A percentile compares a stretch with the other conserved stretches of the same genome.
Evolutionary conservation across 73 alveolate species (phyloP).

Genomic region (Blepharisma japonicum): DNA sequence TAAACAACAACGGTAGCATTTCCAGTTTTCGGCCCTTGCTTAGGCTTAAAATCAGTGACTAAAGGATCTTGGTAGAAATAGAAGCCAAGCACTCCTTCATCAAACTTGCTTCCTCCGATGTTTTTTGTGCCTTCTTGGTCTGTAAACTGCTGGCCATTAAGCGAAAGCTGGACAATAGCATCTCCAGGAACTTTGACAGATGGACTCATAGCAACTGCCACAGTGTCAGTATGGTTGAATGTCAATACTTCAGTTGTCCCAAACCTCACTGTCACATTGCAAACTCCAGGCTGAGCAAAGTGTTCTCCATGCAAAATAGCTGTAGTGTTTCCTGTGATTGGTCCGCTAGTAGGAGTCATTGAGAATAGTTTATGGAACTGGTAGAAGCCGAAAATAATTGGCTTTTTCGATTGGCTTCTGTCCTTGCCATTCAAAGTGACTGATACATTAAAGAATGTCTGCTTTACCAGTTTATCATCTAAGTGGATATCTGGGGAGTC

Average conservation of each 20-base stretch:
- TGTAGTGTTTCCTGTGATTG: conserved; percentile 83
- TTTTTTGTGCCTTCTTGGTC: conserved; percentile 53
- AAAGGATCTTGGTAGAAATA: conserved; percentile 76
- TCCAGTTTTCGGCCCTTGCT: conserved; percentile 81
- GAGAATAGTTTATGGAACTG: conserved; percentile 5
- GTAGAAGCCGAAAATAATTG: conserved; percentile 7
- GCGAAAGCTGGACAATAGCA: conserved; percentile 79
- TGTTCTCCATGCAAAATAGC: conserved; percentile 73
- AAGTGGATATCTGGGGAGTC: conserved; percentile 77
- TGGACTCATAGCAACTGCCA: conserved; percentile 69
- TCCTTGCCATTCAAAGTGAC: conserved; percentile 26
- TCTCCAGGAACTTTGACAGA: conserved; percentile 73
- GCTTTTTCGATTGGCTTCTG: not conserved
- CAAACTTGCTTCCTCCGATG: conserved; percentile 68
- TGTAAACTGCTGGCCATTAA: conserved; percentile 87
- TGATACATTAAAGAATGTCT: not conserved
- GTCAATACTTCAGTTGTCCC: conserved; percentile 51
- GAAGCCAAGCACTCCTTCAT: conserved; percentile 60
- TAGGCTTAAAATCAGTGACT: conserved; percentile 64
- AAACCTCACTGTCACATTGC: conserved; percentile 84
- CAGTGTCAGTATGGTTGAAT: conserved; percentile 36
- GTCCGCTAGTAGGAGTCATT: conserved; percentile 78
- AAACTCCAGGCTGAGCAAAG: conserved; percentile 76
- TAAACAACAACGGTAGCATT: conserved; percentile 61
- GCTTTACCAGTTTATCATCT: not conserved